Percentiles rank a stretch among this genome's conserved stretches.
Conservation (phyloP, 139 green algal species). For the Limnomonas spitsbergensis region DNA sequence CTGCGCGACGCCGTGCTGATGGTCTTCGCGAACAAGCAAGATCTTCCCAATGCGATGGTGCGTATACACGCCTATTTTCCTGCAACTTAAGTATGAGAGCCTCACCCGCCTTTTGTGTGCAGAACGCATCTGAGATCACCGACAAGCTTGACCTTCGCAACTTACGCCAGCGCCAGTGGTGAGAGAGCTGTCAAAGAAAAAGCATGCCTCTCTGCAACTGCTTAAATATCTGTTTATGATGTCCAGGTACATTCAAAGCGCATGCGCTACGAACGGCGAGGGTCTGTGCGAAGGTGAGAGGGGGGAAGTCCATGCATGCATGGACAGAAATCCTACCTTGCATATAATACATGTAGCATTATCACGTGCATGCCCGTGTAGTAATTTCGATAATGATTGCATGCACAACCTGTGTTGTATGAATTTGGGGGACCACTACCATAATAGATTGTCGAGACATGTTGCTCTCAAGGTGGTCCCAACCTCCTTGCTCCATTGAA, state of each 20-base stretch:
- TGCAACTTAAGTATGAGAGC: neutral
- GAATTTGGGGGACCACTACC: neutral
- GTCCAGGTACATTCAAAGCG: conserved; percentile 91
- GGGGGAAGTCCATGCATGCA: neutral
- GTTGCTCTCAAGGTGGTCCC: neutral
- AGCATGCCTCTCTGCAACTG: neutral
- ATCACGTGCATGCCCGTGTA: neutral
- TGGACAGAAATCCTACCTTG: neutral
- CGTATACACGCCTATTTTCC: neutral
- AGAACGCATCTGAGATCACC: conserved; percentile 64
- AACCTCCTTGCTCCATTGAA: neutral
- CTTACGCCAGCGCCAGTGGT: conserved; percentile 44
- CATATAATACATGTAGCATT: neutral
- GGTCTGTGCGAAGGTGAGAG: conserved; percentile 84
- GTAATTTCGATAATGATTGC: too few species aligned
- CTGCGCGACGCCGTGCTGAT: conserved; percentile 88
- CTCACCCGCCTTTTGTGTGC: neutral
- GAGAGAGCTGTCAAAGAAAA: neutral
- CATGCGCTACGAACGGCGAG: conserved; percentile 91
- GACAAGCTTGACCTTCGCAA: conserved; percentile 97
- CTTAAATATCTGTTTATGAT: neutral
- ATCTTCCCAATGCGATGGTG: conserved; percentile 96
- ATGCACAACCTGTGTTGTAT: neutral
- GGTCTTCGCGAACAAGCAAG: conserved; percentile 99
- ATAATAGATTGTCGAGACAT: neutral